Percentiles rank a stretch among this genome's conserved stretches.
Conservation (phyloP, 2,329 filamentous ascomycete species). For the Trichophyton benhamiae region DNA sequence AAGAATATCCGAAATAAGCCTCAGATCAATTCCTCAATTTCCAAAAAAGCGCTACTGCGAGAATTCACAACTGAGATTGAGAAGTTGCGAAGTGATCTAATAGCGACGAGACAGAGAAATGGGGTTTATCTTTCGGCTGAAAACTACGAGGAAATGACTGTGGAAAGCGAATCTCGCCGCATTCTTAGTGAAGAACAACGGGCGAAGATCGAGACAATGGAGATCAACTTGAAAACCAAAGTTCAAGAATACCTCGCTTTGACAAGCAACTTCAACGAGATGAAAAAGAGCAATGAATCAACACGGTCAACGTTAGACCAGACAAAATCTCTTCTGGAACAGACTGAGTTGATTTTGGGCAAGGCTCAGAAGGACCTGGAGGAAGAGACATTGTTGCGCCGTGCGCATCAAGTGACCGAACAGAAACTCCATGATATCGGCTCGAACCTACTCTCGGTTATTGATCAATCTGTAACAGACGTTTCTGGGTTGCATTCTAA, state of each 20-base stretch:
- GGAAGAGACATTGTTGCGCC: slow-evolving; percentile 67
- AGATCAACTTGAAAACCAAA: slow-evolving; percentile 81
- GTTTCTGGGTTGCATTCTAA: slow-evolving; percentile 76
- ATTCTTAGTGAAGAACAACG: slow-evolving; percentile 88
- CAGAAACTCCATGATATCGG: slow-evolving; percentile 62
- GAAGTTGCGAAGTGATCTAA: slow-evolving; percentile 84
- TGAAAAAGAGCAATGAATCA: slow-evolving; percentile 82
- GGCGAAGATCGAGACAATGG: slow-evolving; percentile 84
- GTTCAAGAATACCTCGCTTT: slow-evolving; percentile 81
- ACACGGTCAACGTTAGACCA: slow-evolving; percentile 61
- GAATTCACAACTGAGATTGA: slow-evolving; percentile 92
- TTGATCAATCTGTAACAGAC: slow-evolving; percentile 66
- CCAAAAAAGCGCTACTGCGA: slow-evolving; percentile 79
- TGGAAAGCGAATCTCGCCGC: slow-evolving; percentile 79
- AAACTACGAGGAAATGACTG: slow-evolving; percentile 78
- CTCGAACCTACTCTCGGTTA: slow-evolving; percentile 60
- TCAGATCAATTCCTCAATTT: slow-evolving; percentile 81
- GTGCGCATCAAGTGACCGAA: slow-evolving; percentile 79
- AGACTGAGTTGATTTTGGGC: slow-evolving; percentile 72
- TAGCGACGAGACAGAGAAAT: slow-evolving; percentile 83
- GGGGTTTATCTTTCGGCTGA: slow-evolving; percentile 89
- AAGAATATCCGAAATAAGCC: slow-evolving; percentile 99
- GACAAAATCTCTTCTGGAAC: slow-evolving; percentile 68
- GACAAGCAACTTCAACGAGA: slow-evolving; percentile 70
- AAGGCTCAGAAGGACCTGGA: slow-evolving; percentile 63